These are phyloP conservation scores for Coemansia sp. DNA, from an alignment of 192 early-diverging fungal genomes.

Conservation along the genomic window DNA sequence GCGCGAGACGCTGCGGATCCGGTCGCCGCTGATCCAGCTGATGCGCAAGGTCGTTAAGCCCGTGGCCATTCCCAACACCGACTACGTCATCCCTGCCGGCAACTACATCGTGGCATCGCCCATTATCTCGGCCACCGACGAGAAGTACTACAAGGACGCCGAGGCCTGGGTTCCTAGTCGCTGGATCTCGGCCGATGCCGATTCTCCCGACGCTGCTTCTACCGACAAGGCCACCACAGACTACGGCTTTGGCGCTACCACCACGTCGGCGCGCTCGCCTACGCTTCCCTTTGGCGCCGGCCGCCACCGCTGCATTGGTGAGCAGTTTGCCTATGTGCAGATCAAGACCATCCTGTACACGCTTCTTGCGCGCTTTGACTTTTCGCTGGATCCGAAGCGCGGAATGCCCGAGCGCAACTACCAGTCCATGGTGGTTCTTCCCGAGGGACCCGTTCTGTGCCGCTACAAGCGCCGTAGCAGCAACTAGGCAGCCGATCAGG, in stretches of 20 bases:
- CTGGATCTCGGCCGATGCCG: constrained; percentile 58
- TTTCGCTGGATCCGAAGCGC: constrained; percentile 63
- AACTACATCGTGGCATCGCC: constrained; percentile 85
- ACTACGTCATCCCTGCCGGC: constrained; percentile 85
- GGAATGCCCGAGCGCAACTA: constrained; percentile 84
- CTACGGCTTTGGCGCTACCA: constrained; percentile 75
- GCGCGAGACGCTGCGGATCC: constrained; percentile 91
- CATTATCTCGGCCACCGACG: constrained; percentile 79
- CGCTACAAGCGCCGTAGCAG: constrained; percentile 47
- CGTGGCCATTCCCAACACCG: constrained; percentile 69
- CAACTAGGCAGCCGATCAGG: neutral
- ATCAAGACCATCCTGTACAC: constrained; percentile 90
- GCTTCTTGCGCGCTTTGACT: constrained; percentile 77
- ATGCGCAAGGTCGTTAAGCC: constrained; percentile 88
- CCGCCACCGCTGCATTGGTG: constrained; percentile 98
- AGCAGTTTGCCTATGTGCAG: constrained; percentile 93
- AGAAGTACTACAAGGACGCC: constrained; percentile 77
- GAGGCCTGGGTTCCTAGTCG: constrained; percentile 78
- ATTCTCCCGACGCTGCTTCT: constrained; percentile 58
- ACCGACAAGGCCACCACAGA: constrained; percentile 62
- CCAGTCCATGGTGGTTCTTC: constrained; percentile 91
- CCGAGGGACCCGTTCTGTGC: constrained; percentile 62
- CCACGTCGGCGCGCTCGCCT: constrained; percentile 68
- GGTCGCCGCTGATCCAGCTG: constrained; percentile 89
- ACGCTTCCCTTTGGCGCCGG: constrained; percentile 98